These are phyloP conservation scores for Apiospora arundinis DNA, from an alignment of 2,329 filamentous ascomycete genomes.

Conservation along the genomic window DNA sequence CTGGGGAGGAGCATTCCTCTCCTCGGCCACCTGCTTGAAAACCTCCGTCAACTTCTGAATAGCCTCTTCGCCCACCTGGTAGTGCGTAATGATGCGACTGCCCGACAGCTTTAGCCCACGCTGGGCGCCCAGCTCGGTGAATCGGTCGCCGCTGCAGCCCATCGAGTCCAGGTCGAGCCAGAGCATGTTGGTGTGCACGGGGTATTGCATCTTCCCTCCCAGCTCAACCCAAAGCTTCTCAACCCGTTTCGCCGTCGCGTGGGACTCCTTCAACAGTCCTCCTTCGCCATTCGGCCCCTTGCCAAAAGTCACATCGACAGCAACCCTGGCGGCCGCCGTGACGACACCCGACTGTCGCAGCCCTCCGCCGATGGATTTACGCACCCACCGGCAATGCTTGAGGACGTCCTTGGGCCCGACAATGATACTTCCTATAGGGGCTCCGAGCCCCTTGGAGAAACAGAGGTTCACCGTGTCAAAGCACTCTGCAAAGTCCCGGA, in stretches of 20 bases:
- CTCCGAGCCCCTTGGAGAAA: slow-evolving; percentile 60
- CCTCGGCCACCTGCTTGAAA: slow-evolving; percentile 45
- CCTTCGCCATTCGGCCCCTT: slow-evolving; percentile 47
- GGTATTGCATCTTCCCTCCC: slow-evolving; percentile 64
- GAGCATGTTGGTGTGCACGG: slow-evolving; percentile 78
- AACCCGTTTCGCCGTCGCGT: slow-evolving; percentile 63
- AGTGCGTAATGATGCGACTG: slow-evolving; percentile 41
- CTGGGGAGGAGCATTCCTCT: slow-evolving; percentile 26
- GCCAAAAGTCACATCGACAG: slow-evolving; percentile 80
- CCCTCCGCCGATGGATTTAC: slow-evolving; percentile 83
- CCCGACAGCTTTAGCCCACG: slow-evolving; percentile 36
- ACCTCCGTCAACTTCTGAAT: slow-evolving; percentile 53
- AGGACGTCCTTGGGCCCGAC: slow-evolving; percentile 58
- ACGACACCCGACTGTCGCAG: slow-evolving; percentile 79
- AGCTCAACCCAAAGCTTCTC: slow-evolving; percentile 68
- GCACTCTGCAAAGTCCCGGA: slow-evolving; percentile 49
- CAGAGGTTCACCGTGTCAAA: slow-evolving; percentile 57
- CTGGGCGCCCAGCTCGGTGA: slow-evolving; percentile 35
- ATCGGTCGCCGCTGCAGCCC: slow-evolving; percentile 31
- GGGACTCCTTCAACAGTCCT: slow-evolving; percentile 56
- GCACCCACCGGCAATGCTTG: slow-evolving; percentile 74
- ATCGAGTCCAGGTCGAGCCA: slow-evolving; percentile 62
- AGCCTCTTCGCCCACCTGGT: slow-evolving; percentile 64
- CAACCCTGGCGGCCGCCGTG: slow-evolving; percentile 76
- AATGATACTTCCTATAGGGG: slow-evolving; percentile 57